Percentiles rank a stretch among this genome's conserved stretches.
phyloP scores from a whole-genome alignment of 164 flowering plant species.

The Paratinospora sagittata region DNA sequence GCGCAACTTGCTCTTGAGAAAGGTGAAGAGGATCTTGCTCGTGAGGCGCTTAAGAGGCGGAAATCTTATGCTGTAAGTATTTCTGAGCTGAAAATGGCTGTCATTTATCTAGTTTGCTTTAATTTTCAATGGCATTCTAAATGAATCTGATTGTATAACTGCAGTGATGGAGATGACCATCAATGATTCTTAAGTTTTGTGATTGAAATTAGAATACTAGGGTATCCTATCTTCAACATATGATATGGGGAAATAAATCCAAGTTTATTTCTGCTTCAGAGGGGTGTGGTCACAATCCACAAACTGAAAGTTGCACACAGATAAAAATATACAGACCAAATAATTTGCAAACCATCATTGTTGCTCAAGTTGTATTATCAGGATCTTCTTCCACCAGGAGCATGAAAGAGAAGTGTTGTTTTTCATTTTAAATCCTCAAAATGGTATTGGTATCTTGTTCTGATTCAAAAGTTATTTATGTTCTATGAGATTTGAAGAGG shows the following conservation, averaged over 20 bases:
- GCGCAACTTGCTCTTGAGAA: conserved; percentile 85
- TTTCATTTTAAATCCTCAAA: not conserved
- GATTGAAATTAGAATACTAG: not conserved
- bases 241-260: not conserved
- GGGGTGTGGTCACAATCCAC: not conserved
- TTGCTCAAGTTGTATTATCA: not conserved
- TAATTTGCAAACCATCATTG: not conserved
- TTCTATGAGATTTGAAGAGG: not conserved
- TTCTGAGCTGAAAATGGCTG: not conserved
- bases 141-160: not conserved
- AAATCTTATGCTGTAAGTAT: conserved; percentile 78
- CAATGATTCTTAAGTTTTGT: not conserved
- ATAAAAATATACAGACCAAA: not conserved
- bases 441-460: no score
- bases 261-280: not conserved
- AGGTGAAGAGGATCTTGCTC: conserved; percentile 91
- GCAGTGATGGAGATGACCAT: not conserved
- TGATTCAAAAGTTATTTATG: no score
- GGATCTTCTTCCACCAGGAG: not conserved
- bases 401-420: not conserved
- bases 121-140: not conserved
- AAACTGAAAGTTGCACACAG: not conserved
- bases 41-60: conserved; percentile 85
- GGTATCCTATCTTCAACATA: not conserved
- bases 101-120: not conserved